A percentile compares a stretch with the other conserved stretches of the same genome.
phyloP scores from a whole-genome alignment of 108 stramenopile species.

The Stephanodiscus minutulus region DNA sequence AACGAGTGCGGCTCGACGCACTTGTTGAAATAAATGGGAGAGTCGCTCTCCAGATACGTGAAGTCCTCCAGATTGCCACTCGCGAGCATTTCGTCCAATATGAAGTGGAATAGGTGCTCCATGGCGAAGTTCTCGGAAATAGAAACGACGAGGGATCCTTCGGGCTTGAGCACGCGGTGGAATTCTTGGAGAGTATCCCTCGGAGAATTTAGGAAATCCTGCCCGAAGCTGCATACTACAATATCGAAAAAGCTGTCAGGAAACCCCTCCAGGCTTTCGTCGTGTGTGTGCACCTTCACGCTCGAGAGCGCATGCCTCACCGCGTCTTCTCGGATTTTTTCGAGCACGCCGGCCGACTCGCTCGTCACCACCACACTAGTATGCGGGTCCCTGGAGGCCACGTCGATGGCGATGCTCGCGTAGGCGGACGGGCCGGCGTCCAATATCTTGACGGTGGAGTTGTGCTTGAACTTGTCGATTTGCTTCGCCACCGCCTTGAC shows the following conservation, averaged over 20 bases:
- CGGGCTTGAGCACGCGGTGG: constrained; percentile 38
- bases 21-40: constrained; percentile 7
- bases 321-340: constrained; percentile 15
- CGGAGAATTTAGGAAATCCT: constrained; percentile 32
- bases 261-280: constrained; percentile 10
- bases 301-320: constrained; percentile 13
- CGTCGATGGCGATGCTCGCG: constrained; percentile 21
- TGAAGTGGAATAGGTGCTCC: constrained; percentile 19
- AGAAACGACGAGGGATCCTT: constrained; percentile 34
- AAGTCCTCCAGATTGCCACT: constrained; percentile 30
- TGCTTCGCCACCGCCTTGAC: constrained; percentile 36
- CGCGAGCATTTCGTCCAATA: constrained; percentile 27
- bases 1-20: constrained; percentile 33
- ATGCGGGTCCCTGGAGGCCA: constrained; percentile 31
- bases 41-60: constrained; percentile 2
- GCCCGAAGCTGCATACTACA: constrained; percentile 41
- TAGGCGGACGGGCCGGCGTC: constrained; percentile 34
- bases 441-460: constrained; percentile 15
- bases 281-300: constrained; percentile 12
- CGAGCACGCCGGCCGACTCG: constrained; percentile 29
- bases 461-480: constrained; percentile 25
- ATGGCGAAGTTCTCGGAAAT: constrained; percentile 43
- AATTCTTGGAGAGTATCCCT: constrained; percentile 28
- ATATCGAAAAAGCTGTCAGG: constrained; percentile 40
- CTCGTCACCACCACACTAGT: constrained; percentile 25